Evolutionary conservation across 23 red algal genomes (phyloP).

Genomic region (Chondrus crispus): DNA sequence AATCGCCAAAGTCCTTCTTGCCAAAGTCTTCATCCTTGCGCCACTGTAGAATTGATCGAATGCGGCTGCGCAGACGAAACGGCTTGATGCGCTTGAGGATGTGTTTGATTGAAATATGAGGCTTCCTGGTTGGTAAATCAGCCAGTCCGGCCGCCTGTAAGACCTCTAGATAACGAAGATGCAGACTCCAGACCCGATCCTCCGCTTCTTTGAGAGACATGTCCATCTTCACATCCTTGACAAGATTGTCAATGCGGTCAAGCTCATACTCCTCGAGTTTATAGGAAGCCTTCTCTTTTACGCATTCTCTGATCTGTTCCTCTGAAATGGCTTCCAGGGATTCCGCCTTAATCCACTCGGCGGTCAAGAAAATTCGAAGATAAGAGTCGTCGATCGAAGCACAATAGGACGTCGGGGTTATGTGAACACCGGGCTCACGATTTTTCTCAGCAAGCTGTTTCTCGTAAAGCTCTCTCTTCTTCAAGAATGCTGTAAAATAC

Average conservation of each 20-base stretch:
- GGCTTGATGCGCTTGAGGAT: constrained; percentile 5
- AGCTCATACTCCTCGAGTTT: not conserved
- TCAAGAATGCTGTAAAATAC: not conserved
- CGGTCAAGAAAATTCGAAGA: not conserved
- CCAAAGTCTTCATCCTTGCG: not conserved
- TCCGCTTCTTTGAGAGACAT: not conserved
- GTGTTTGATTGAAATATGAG: not conserved
- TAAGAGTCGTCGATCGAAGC: not conserved
- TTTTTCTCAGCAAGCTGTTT: not conserved
- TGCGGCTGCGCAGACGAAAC: not conserved
- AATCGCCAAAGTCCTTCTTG: not conserved
- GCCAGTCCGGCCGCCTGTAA: not conserved
- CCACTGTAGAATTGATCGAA: not conserved
- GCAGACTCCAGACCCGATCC: not conserved
- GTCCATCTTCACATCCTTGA: not conserved
- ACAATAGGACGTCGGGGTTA: not conserved
- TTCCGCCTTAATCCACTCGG: not conserved
- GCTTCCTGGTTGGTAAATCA: not conserved
- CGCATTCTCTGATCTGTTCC: not conserved
- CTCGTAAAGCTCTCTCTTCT: not conserved
- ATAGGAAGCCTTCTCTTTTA: not conserved
- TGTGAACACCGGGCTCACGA: not conserved
- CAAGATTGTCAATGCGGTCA: not conserved
- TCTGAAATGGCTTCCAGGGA: not conserved
- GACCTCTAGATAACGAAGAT: not conserved